Evolutionary conservation across 306 rosid species (phyloP), one percentile per base, ranked within the genome.

Genomic region (Cajanus cajan): DNA sequence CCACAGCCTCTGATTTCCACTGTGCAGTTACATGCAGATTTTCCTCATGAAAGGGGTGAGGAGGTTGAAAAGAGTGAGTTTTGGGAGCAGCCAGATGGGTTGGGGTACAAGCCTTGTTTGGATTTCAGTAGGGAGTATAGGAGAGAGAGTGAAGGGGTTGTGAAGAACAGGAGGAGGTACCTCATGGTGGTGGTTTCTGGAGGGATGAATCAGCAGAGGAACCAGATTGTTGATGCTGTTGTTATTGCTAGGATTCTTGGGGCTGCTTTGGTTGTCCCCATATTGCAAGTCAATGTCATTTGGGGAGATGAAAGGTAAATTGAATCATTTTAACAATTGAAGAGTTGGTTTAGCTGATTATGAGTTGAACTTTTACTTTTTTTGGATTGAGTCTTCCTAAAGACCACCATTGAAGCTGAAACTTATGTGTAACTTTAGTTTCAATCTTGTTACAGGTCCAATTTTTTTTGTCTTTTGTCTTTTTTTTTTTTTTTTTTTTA

Each of bases 241-340:
- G 91, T 95, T 4, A 92, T 95, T 83, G 98, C 98, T 63, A 91
- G 98, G 82, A 95, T 95, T 67, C 98, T 95, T 68, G 97, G 98
- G 2, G 98, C 98, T 82, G 84, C 97, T 69, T 74, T 95, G 89
- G 98, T 95, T 63, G 94, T 95, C 66, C 98, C 98, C 18, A 86
- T 95, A 21, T 86, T 95, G 86, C 98, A 95, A 86, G 98, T 95
- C 82, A 95, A 95, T 51, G 92, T 90, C 68, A 92, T 95, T 61
- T 95, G 98, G 98, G 98, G 96, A 1, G 98, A 95, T 86, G 98
- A 95, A 86, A 95, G 98, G 98, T 95, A 85, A 63, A 24, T 11
- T 61, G 16, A 2, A 3, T 55, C 63, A 4, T 18, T 47, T 58
- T 24, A 18, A 14, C 40, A 69, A 37, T n/a, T 58, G 4, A 50